These are phyloP conservation scores for Scutellaria minor DNA, from an alignment of 257 asterid species.

Conservation along the genomic window DNA sequence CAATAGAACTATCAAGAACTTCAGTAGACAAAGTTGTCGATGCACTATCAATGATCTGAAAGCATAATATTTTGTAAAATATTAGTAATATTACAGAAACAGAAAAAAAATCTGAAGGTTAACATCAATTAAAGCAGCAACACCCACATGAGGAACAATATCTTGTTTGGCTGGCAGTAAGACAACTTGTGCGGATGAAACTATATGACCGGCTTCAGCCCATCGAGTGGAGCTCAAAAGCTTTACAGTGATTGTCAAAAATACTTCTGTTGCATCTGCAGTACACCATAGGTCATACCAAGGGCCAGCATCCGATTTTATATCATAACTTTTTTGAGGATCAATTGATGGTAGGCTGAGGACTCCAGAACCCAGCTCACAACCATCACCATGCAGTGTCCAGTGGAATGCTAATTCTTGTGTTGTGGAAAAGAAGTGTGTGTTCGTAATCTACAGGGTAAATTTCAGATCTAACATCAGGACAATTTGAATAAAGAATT, in stretches of 20 bases:
- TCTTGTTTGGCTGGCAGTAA: slow-evolving; percentile 62
- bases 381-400: slow-evolving; percentile 77
- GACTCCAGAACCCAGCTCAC: slow-evolving; percentile 70
- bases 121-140: slow-evolving; percentile 28
- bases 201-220: slow-evolving; percentile 84
- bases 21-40: slow-evolving; percentile 46
- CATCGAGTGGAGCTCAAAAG: slow-evolving; percentile 67
- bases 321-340: slow-evolving; percentile 61
- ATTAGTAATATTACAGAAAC: slow-evolving; percentile 27
- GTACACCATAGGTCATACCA: slow-evolving; percentile 70
- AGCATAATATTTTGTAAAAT: slow-evolving; percentile 22
- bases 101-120: slow-evolving; percentile 22
- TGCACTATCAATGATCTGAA: slow-evolving; percentile 54
- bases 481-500: slow-evolving; percentile 12
- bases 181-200: slow-evolving; percentile 79
- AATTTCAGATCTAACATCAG: slow-evolving; percentile 32
- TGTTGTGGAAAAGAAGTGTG: slow-evolving; percentile 78
- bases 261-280: slow-evolving; percentile 67
- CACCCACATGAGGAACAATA: slow-evolving; percentile 65
- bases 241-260: slow-evolving; percentile 65
- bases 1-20: slow-evolving; percentile 57
- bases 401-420: slow-evolving; percentile 75
- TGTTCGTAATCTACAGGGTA: slow-evolving; percentile 70
- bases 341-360: slow-evolving; percentile 59
- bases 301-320: slow-evolving; percentile 74